These are phyloP conservation scores for Alternaria tenuissima DNA, from an alignment of 2,329 filamentous ascomycete species.

Conservation along the genomic window DNA sequence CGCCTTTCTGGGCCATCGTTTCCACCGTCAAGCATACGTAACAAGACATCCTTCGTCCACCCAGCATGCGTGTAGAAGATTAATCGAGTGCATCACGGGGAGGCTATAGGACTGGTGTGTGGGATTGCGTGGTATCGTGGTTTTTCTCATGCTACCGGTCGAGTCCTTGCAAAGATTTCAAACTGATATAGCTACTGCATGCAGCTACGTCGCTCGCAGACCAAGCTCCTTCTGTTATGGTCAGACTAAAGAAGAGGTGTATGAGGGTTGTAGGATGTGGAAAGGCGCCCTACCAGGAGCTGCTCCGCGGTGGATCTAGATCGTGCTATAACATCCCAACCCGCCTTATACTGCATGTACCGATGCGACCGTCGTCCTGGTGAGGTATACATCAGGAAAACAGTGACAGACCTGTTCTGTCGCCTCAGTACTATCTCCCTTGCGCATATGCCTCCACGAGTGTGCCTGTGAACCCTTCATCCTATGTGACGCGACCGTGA, in stretches of 20 bases:
- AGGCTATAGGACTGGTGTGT: not conserved
- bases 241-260: slow-evolving; percentile 8
- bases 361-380: not conserved
- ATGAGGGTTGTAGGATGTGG: not conserved
- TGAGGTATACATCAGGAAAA: too few relatives aligned
- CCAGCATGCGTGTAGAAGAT: not conserved
- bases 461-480: not conserved
- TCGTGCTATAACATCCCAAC: not conserved
- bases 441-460: too few relatives aligned
- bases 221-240: slow-evolving; percentile 7
- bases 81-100: not conserved
- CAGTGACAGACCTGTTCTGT: too few relatives aligned
- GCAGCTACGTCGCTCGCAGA: not conserved
- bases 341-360: not conserved
- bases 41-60: too few relatives aligned
- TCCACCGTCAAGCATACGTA: too few relatives aligned
- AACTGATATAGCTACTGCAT: not conserved
- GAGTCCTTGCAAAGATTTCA: too few relatives aligned
- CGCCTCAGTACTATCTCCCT: accelerated
- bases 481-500: too few relatives aligned
- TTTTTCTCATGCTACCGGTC: too few relatives aligned
- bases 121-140: not conserved
- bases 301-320: not conserved
- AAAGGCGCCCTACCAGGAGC: slow-evolving; percentile 16
- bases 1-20: too few relatives aligned